Evolutionary conservation across 1,284 basidiomycete genomes (phyloP).

Genomic region (Pyrrhoderma noxium): DNA sequence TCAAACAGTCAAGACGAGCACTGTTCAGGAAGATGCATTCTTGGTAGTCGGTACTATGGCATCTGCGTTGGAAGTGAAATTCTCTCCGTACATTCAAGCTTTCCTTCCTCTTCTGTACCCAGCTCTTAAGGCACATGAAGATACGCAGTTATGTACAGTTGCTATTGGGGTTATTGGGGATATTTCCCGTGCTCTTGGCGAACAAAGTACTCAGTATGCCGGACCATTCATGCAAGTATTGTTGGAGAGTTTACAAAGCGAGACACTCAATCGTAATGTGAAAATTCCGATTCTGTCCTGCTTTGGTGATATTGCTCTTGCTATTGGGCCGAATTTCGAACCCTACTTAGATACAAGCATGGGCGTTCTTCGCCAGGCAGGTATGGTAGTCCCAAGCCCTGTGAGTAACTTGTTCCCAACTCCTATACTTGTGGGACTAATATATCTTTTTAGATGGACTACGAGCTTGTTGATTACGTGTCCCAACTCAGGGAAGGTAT

Average conservation of each 20-base stretch:
- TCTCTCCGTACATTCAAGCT: constrained; percentile 84
- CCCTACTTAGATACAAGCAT: constrained; percentile 89
- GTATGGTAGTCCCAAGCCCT: constrained; percentile 77
- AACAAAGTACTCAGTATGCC: constrained; percentile 77
- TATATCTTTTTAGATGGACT: constrained; percentile 54
- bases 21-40: constrained; percentile 96
- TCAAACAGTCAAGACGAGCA: constrained; percentile 85
- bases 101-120: constrained; percentile 89
- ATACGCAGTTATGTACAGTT: constrained; percentile 92
- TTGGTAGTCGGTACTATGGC: constrained; percentile 89
- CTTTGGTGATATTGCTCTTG: constrained; percentile 96
- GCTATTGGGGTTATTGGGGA: constrained; percentile 96
- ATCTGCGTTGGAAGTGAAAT: constrained; percentile 77
- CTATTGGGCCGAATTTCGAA: constrained; percentile 82
- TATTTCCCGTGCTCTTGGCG: constrained; percentile 87
- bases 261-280: constrained; percentile 87
- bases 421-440: constrained; percentile 1
- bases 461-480: constrained; percentile 90
- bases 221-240: constrained; percentile 87
- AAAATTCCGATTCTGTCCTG: constrained; percentile 94
- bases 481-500: constrained; percentile 89
- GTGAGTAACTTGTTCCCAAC: constrained; percentile 39
- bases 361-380: constrained; percentile 88
- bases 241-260: constrained; percentile 87
- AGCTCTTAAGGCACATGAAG: constrained; percentile 90